Evolutionary conservation across 306 rosid species (phyloP).

Genomic region (Medicago truncatula): DNA sequence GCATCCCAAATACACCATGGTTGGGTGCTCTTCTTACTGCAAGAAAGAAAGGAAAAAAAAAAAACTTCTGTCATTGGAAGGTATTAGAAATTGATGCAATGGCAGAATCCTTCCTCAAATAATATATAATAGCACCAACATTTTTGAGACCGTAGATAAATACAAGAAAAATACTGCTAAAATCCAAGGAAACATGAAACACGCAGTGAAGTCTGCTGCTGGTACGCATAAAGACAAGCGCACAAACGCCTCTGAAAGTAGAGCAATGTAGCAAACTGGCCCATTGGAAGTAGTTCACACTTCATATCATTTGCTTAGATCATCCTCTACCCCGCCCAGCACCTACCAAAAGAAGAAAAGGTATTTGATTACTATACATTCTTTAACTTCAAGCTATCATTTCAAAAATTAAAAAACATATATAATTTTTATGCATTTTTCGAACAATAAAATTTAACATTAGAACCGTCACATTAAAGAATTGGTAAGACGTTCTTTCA

Average conservation of each 20-base stretch:
- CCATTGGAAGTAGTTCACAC: conserved; percentile 28
- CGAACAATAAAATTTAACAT: not conserved
- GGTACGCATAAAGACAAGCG: conserved; percentile 16
- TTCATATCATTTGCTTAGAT: conserved; percentile 36
- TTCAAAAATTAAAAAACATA: not conserved
- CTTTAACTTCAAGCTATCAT: not conserved
- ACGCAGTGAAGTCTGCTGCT: conserved; percentile 28
- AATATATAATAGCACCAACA: conserved; percentile 27
- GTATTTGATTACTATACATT: conserved; percentile 13
- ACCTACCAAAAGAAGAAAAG: conserved; percentile 44
- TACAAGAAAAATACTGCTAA: conserved; percentile 31
- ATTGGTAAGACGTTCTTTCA: not conserved
- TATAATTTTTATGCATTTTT: not conserved
- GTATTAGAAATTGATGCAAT: conserved; percentile 18
- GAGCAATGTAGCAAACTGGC: conserved; percentile 23
- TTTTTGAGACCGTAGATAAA: conserved; percentile 18
- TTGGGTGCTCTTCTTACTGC: not conserved
- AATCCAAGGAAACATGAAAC: conserved; percentile 39
- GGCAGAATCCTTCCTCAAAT: conserved; percentile 7
- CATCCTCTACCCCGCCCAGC: conserved; percentile 75
- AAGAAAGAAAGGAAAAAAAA: conserved; percentile 1
- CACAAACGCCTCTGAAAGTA: conserved; percentile 41
- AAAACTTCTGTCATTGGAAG: conserved; percentile 1
- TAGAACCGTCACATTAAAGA: not conserved
- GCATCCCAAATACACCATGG: conserved; percentile 16